phyloP scores from a whole-genome alignment of 495 filamentous ascomycete genomes.

The Aspergillus carlsbadensis region DNA sequence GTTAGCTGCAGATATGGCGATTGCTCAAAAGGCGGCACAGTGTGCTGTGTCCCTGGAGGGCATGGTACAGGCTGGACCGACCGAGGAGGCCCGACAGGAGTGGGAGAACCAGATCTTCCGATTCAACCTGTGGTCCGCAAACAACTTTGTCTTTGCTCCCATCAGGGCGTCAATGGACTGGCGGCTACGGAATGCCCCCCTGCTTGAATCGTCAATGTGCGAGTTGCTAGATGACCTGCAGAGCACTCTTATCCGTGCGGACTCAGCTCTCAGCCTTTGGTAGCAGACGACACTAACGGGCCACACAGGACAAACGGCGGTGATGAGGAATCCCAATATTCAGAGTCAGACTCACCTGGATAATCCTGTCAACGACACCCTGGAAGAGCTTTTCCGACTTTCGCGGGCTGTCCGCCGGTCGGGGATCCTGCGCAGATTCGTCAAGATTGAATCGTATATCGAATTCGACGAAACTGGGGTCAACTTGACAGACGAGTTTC shows the following conservation, averaged over 20 bases:
- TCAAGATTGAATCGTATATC: slow-evolving; percentile 8
- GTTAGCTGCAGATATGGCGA: neutral
- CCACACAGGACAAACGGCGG: neutral
- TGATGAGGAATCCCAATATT: no score
- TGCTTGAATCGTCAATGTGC: slow-evolving; percentile 12
- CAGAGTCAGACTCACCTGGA: neutral
- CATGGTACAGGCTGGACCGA: neutral
- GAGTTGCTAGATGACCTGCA: slow-evolving; percentile 17
- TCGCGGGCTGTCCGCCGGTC: slow-evolving; percentile 19
- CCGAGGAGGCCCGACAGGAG: neutral
- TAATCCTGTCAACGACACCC: neutral
- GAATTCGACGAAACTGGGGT: slow-evolving; percentile 8
- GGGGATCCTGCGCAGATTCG: slow-evolving; percentile 18
- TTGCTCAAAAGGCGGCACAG: neutral
- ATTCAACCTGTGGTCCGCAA: slow-evolving; percentile 20
- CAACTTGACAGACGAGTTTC: slow-evolving; percentile 6
- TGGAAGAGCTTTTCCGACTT: slow-evolving; percentile 16
- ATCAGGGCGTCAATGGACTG: slow-evolving; percentile 21
- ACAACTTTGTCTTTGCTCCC: slow-evolving; percentile 19
- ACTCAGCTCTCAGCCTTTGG: neutral
- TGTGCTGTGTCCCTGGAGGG: neutral
- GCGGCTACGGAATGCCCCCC: slow-evolving; percentile 18
- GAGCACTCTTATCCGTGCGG: slow-evolving; percentile 4
- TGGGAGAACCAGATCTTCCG: slow-evolving; percentile 19
- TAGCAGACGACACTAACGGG: no score